A percentile compares a stretch with the other conserved stretches of the same genome.
Conservation (phyloP, 2,329 filamentous ascomycete genomes). For the Aspergillaceae sp. region DNA sequence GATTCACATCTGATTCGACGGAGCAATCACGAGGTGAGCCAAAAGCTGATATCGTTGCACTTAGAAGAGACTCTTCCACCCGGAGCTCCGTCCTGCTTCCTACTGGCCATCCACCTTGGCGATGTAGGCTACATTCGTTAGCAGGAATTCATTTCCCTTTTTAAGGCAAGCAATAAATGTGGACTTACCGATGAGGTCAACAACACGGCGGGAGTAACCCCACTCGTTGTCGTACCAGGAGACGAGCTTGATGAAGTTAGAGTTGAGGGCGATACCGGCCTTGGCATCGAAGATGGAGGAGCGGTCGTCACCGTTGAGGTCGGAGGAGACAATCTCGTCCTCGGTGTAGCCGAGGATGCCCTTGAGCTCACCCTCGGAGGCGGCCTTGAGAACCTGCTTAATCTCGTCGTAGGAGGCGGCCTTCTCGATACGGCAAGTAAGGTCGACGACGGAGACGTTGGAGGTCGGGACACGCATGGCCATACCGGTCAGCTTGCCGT, state of each 20-base stretch:
- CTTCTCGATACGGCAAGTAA: constrained; percentile 93
- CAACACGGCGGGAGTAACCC: constrained; percentile 95
- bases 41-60: not conserved
- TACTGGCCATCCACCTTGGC: constrained; percentile 60
- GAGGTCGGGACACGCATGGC: constrained; percentile 96
- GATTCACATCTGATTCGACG: not conserved
- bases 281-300: constrained; percentile 99
- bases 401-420: constrained; percentile 66
- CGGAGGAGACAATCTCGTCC: constrained; percentile 90
- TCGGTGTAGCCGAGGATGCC: constrained; percentile 91
- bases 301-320: constrained; percentile 84
- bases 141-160: constrained; percentile 2
- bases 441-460: constrained; percentile 98
- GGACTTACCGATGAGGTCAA: constrained; percentile 56
- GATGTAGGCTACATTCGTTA: constrained; percentile 55
- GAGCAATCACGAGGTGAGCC: not conserved
- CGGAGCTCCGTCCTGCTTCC: constrained; percentile 27
- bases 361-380: constrained; percentile 74
- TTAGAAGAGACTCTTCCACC: constrained; percentile 29
- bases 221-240: constrained; percentile 99
- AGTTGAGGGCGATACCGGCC: constrained; percentile 96
- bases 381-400: constrained; percentile 84
- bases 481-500: constrained; percentile 99
- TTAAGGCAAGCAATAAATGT: constrained; percentile 2
- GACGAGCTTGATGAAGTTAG: constrained; percentile 98